Conservation (phyloP, 1,139 yeast species). For the Sugiyamaella neomexicana region DNA sequence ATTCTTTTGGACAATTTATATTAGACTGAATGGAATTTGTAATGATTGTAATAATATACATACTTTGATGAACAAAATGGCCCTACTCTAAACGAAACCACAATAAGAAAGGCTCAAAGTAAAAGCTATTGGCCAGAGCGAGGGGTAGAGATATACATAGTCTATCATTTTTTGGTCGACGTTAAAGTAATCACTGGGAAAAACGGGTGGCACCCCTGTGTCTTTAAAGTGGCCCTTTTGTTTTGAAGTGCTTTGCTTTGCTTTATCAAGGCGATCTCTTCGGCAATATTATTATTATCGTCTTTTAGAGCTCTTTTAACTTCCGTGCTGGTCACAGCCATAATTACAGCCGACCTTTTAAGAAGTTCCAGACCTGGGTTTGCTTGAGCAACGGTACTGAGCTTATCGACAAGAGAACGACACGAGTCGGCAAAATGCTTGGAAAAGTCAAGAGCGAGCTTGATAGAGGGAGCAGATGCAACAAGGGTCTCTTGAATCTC, state of each 20-base stretch:
- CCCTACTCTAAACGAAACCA: not conserved
- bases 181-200: conserved; percentile 37
- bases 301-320: conserved; percentile 19
- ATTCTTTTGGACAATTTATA: conserved; percentile 29
- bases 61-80: not conserved
- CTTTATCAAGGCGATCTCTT: conserved; percentile 13
- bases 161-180: conserved; percentile 1
- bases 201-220: conserved; percentile 37
- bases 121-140: not conserved
- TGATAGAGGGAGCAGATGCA: conserved; percentile 17
- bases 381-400: conserved; percentile 26
- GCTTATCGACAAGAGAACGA: conserved; percentile 28
- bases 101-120: not conserved
- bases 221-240: conserved; percentile 23
- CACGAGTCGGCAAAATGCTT: conserved; percentile 25
- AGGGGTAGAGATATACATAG: not conserved
- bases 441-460: conserved; percentile 25
- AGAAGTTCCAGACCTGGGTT: conserved; percentile 36
- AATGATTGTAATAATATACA: conserved; percentile 9
- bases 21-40: conserved; percentile 11
- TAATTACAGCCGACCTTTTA: conserved; percentile 39
- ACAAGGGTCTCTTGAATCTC: conserved; percentile 17
- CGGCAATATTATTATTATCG: not conserved
- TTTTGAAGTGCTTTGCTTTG: conserved; percentile 12
- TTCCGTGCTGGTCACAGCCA: conserved; percentile 31